Evolutionary conservation across 345 rosid genomes (phyloP).

Genomic region (Lepidium sativum): DNA sequence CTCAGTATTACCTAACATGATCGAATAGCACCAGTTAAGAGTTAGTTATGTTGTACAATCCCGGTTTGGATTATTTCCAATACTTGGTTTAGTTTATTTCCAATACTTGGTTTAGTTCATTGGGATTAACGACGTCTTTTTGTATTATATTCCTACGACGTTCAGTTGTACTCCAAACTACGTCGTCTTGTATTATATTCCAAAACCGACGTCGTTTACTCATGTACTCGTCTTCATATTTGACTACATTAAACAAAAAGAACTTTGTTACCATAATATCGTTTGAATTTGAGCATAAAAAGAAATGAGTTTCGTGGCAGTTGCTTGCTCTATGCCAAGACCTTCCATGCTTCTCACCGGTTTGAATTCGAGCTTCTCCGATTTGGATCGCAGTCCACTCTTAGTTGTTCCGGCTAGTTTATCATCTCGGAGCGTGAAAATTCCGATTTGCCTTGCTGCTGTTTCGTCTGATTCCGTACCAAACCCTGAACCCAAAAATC

Average conservation of each 20-base stretch:
- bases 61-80: neutral
- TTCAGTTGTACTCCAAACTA: too few species aligned
- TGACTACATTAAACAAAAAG: neutral
- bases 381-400: neutral
- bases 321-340: conserved; percentile 22
- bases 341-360: neutral
- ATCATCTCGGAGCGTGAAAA: neutral
- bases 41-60: too few species aligned
- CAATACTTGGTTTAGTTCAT: neutral
- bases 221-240: neutral
- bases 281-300: neutral
- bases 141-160: too few species aligned
- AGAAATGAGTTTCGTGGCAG: conserved; percentile 9
- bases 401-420: neutral
- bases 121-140: too few species aligned
- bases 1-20: too few species aligned
- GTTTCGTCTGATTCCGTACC: conserved; percentile 34
- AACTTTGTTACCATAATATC: neutral
- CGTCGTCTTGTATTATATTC: neutral
- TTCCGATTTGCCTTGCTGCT: conserved; percentile 28
- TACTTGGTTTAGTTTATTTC: neutral
- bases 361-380: neutral
- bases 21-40: too few species aligned
- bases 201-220: neutral
- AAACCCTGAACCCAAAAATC: conserved; percentile 29